phyloP scores from a whole-genome alignment of 805 yeast genomes.

The Kurtzmaniella fragi region DNA sequence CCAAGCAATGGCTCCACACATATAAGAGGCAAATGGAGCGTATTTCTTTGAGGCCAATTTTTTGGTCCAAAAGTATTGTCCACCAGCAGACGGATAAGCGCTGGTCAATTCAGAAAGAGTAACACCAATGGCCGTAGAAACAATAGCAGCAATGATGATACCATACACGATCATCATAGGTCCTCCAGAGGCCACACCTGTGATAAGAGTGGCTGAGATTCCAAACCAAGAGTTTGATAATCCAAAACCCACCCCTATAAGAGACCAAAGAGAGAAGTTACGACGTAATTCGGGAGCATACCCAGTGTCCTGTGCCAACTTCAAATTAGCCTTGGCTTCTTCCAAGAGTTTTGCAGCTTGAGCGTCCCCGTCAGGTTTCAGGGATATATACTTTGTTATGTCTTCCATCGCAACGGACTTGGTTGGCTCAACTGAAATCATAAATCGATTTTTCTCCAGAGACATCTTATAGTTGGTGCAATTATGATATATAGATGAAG shows the following conservation, averaged over 20 bases:
- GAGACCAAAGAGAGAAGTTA: slow-evolving; percentile 37
- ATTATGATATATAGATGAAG: too few relatives aligned
- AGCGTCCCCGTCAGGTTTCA: background rate
- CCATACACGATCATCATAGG: slow-evolving; percentile 56
- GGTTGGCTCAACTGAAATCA: background rate
- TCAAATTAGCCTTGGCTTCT: slow-evolving; percentile 17
- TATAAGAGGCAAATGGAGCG: slow-evolving; percentile 46
- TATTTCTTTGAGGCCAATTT: slow-evolving; percentile 46
- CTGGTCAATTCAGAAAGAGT: slow-evolving; percentile 50
- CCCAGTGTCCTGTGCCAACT: slow-evolving; percentile 24
- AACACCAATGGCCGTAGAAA: slow-evolving; percentile 44
- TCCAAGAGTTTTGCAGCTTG: slow-evolving; percentile 6
- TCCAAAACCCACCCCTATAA: slow-evolving; percentile 57
- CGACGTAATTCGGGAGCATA: slow-evolving; percentile 24
- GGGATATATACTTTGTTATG: background rate
- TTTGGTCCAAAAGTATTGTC: slow-evolving; percentile 57
- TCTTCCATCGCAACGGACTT: background rate
- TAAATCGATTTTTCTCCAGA: too few relatives aligned
- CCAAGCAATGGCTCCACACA: slow-evolving; percentile 60
- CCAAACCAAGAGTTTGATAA: slow-evolving; percentile 61
- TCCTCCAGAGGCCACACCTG: slow-evolving; percentile 56
- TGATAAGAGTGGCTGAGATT: slow-evolving; percentile 48
- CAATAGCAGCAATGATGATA: slow-evolving; percentile 43
- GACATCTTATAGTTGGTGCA: too few relatives aligned
- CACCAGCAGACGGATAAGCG: slow-evolving; percentile 54